These are phyloP conservation scores for Mrakia hoshinonis DNA, from an alignment of 768 basidiomycete species.

Conservation along the genomic window DNA sequence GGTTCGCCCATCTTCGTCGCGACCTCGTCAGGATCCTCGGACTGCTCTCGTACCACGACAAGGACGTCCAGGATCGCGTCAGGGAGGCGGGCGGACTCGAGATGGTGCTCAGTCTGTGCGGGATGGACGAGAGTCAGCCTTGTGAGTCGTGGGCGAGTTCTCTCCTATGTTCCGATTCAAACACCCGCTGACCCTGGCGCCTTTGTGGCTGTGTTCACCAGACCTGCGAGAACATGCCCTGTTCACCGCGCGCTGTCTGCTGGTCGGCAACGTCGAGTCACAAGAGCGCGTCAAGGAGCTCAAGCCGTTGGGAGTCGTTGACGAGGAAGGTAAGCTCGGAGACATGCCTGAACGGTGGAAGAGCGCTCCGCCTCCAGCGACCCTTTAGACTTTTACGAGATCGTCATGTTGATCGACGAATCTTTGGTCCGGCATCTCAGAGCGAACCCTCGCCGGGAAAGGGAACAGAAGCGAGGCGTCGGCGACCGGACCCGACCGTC, in stretches of 20 bases:
- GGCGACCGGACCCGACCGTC: no score
- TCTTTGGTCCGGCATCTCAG: no score
- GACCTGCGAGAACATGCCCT: slow-evolving; percentile 89
- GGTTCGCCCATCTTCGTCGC: slow-evolving; percentile 75
- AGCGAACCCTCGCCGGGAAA: not conserved
- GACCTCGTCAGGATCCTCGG: slow-evolving; percentile 85
- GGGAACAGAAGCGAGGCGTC: not conserved
- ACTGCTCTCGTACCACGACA: slow-evolving; percentile 58
- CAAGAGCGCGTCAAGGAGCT: slow-evolving; percentile 46
- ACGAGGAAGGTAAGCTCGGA: slow-evolving; percentile 41
- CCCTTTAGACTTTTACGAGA: not conserved
- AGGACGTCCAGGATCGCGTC: slow-evolving; percentile 62
- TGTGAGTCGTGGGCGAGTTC: slow-evolving; percentile 51
- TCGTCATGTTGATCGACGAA: no score
- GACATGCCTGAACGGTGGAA: slow-evolving; percentile 28
- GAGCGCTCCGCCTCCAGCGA: not conserved
- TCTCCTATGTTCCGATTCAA: not conserved
- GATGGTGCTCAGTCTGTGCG: slow-evolving; percentile 78
- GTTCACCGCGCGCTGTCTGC: slow-evolving; percentile 67
- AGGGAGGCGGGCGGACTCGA: slow-evolving; percentile 65
- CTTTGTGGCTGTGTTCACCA: slow-evolving; percentile 37
- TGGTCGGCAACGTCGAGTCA: slow-evolving; percentile 67
- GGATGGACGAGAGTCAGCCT: slow-evolving; percentile 82
- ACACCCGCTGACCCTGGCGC: not conserved
- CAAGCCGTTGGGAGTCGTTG: slow-evolving; percentile 48